Evolutionary conservation across 768 basidiomycete genomes (phyloP).

Genomic region (Agrocybe praecox): DNA sequence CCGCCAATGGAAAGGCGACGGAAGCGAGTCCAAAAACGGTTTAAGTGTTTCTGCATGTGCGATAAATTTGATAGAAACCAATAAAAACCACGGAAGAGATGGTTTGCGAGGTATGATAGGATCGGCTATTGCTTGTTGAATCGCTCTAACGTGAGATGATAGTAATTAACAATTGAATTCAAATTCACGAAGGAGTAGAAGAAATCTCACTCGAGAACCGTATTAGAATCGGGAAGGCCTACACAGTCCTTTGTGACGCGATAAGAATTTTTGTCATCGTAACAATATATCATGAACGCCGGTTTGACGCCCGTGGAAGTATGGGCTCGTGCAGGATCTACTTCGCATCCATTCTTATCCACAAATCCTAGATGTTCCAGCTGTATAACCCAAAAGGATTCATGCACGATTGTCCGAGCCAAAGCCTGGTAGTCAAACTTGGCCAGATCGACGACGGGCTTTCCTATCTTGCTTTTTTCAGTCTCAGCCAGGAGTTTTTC

Average conservation of each 20-base stretch:
- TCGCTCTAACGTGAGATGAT: conserved; percentile 15
- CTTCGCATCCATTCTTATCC: conserved; percentile 14
- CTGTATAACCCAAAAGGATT: conserved; percentile 36
- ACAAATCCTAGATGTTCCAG: conserved; percentile 28
- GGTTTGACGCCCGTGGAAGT: conserved; percentile 18
- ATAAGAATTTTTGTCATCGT: conserved; percentile 28
- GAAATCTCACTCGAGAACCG: conserved; percentile 27
- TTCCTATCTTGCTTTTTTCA: conserved; percentile 10
- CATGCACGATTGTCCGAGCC: conserved; percentile 21
- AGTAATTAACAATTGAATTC: background rate
- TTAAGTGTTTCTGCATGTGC: conserved; percentile 26
- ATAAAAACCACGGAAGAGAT: conserved; percentile 27
- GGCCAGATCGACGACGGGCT: conserved; percentile 20
- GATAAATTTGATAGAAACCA: conserved; percentile 29
- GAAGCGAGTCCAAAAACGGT: conserved; percentile 41
- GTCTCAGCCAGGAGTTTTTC: conserved; percentile 16
- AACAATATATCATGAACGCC: conserved; percentile 27
- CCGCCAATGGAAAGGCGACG: conserved; percentile 35
- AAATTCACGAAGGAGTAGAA: background rate
- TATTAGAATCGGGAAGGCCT: conserved; percentile 30
- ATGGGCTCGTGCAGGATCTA: conserved; percentile 16
- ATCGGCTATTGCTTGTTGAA: conserved; percentile 31
- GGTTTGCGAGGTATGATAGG: conserved; percentile 30
- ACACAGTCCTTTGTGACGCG: conserved; percentile 21
- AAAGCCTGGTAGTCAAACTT: conserved; percentile 23